A percentile compares a stretch with the other conserved stretches of the same genome.
Conservation (phyloP, 768 basidiomycete genomes). For the Dendrothele bispora region DNA sequence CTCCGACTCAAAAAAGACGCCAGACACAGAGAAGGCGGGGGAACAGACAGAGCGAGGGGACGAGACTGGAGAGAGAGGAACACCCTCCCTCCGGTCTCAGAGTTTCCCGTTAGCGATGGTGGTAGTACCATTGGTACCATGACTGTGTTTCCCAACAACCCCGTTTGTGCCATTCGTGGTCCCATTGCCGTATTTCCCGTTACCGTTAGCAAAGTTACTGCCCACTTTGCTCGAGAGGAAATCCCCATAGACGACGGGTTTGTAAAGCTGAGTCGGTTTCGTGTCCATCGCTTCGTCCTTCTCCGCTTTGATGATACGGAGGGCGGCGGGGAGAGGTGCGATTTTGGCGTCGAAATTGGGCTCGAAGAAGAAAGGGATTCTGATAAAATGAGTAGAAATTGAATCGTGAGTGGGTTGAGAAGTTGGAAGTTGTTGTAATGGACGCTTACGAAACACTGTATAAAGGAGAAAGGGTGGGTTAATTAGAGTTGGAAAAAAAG, state of each 20-base stretch:
- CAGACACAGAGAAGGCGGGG: too few species aligned
- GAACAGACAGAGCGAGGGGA: too few species aligned
- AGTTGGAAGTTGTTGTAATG: background rate
- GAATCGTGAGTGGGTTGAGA: background rate
- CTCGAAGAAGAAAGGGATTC: slow-evolving; percentile 93
- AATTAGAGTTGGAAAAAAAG: background rate
- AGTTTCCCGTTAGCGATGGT: too few species aligned
- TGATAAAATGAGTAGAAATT: slow-evolving; percentile 25
- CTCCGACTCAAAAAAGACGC: too few species aligned
- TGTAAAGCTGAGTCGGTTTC: slow-evolving; percentile 29
- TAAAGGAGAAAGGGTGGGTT: background rate
- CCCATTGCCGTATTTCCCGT: slow-evolving; percentile 43
- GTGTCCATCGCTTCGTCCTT: slow-evolving; percentile 10
- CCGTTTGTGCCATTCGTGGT: too few species aligned
- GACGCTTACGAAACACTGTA: slow-evolving; percentile 69
- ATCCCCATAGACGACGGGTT: slow-evolving; percentile 72
- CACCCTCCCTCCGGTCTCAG: too few species aligned
- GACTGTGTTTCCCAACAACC: too few species aligned
- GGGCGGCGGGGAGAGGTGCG: slow-evolving; percentile 61
- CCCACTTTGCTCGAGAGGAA: slow-evolving; percentile 75
- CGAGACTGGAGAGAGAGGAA: too few species aligned
- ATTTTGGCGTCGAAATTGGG: slow-evolving; percentile 79
- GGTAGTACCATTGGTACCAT: too few species aligned
- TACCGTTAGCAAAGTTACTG: slow-evolving; percentile 60
- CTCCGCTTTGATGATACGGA: slow-evolving; percentile 38